Evolutionary conservation across 768 basidiomycete species (phyloP).

Genomic region (Naganishia onofrii): DNA sequence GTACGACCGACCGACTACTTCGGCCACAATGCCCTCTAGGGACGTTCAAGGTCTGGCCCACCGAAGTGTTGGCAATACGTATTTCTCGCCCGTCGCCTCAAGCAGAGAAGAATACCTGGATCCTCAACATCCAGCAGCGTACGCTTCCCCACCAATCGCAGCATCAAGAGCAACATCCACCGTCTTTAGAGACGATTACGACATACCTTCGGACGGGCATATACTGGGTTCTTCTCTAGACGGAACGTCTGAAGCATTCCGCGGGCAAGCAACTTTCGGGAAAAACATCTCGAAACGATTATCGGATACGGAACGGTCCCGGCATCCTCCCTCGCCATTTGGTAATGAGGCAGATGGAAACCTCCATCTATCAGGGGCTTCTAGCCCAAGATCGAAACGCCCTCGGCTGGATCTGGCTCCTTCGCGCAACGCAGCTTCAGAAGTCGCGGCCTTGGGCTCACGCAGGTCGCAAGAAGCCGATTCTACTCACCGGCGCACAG

Average conservation of each 20-base stretch:
- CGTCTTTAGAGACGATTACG: neutral
- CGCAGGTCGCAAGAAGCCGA: neutral
- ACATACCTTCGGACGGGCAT: neutral
- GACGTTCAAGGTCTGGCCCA: neutral
- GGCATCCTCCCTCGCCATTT: conserved; percentile 1
- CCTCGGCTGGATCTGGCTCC: neutral
- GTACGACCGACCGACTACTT: neutral
- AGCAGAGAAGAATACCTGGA: neutral
- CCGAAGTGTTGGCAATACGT: neutral
- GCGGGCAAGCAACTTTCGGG: neutral
- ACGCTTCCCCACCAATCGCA: neutral
- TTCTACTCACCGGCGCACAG: neutral
- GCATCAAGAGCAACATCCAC: neutral
- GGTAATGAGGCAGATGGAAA: neutral
- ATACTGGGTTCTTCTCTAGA: neutral
- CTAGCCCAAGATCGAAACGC: neutral
- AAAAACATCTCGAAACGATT: neutral
- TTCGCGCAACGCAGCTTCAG: neutral
- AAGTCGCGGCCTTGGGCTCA: neutral
- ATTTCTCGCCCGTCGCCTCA: neutral
- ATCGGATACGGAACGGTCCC: neutral
- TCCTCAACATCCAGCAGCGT: neutral
- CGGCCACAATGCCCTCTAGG: neutral
- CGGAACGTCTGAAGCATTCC: neutral
- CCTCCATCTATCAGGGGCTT: neutral